These are phyloP conservation scores for Plicaturopsis crispa DNA, from an alignment of 768 basidiomycete species.

Conservation along the genomic window DNA sequence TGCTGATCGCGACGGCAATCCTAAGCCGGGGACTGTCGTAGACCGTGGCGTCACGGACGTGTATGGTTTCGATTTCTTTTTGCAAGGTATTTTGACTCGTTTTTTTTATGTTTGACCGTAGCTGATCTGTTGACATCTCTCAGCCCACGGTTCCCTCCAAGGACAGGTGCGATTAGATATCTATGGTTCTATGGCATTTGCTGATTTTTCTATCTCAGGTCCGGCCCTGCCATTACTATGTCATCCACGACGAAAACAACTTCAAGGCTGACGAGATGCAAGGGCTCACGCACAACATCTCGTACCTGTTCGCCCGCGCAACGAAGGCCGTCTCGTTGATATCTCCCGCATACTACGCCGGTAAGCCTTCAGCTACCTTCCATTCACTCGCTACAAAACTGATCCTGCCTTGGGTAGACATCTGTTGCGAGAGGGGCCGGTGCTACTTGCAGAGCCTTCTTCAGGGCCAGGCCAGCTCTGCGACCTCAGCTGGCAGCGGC, in stretches of 20 bases:
- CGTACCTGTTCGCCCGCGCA: conserved; percentile 53
- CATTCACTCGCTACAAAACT: conserved; percentile 25
- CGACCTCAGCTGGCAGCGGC: conserved; percentile 26
- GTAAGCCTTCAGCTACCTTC: conserved; percentile 35
- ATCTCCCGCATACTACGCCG: conserved; percentile 33
- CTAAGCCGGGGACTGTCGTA: conserved; percentile 45
- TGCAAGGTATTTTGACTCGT: conserved; percentile 30
- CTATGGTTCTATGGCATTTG: too few species aligned
- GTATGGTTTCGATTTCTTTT: conserved; percentile 49
- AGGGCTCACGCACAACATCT: conserved; percentile 44
- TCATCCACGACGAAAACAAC: conserved; percentile 45
- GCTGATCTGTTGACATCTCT: neutral
- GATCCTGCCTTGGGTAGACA: conserved; percentile 39
- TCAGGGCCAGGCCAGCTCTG: conserved; percentile 28
- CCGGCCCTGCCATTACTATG: conserved; percentile 47
- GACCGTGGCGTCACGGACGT: conserved; percentile 47
- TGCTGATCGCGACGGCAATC: conserved; percentile 41
- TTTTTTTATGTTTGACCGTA: neutral
- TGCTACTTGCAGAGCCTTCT: conserved; percentile 45
- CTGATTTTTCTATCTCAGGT: conserved; percentile 20
- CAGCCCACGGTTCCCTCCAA: conserved; percentile 38
- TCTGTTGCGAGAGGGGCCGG: conserved; percentile 49
- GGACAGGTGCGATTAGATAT: conserved; percentile 49
- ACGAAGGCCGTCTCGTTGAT: conserved; percentile 36
- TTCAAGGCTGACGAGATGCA: conserved; percentile 45